A percentile compares a stretch with the other conserved stretches of the same genome.
These are phyloP conservation scores for Cyphellophora europaea DNA, from an alignment of 2,329 filamentous ascomycete genomes.

Conservation along the genomic window DNA sequence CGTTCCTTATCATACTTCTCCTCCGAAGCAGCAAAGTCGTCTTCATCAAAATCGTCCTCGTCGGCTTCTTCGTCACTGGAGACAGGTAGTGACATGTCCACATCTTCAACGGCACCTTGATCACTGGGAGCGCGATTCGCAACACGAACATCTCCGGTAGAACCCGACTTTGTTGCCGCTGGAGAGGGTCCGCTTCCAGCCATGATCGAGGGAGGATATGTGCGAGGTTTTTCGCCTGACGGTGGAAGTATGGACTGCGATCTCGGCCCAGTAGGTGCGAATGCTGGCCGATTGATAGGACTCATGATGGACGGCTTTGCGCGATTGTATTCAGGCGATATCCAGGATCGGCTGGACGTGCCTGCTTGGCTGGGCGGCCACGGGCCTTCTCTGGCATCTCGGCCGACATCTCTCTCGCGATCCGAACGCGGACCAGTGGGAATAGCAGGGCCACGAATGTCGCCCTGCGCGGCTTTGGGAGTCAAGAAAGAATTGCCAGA, in stretches of 20 bases:
- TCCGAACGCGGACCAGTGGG: no score
- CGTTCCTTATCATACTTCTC: slow-evolving; percentile 36
- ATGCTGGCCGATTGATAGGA: slow-evolving; percentile 7
- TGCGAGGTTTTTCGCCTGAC: slow-evolving; percentile 8
- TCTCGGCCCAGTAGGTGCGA: slow-evolving; percentile 11
- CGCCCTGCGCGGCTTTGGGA: no score
- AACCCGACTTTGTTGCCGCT: background rate
- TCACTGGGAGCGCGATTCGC: background rate
- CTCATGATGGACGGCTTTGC: slow-evolving; percentile 17
- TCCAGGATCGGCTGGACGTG: slow-evolving; percentile 10
- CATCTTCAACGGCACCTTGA: slow-evolving; percentile 4
- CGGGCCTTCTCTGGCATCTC: background rate
- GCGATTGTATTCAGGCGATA: slow-evolving; percentile 12
- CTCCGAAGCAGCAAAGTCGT: slow-evolving; percentile 37
- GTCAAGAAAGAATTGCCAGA: background rate
- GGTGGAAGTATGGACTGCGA: slow-evolving; percentile 7
- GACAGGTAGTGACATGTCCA: slow-evolving; percentile 17
- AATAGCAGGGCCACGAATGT: no score
- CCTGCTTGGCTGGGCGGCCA: slow-evolving; percentile 1
- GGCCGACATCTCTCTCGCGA: no score
- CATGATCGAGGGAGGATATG: slow-evolving; percentile 2
- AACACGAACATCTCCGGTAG: background rate
- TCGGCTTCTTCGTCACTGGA: slow-evolving; percentile 34
- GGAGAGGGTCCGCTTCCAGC: background rate
- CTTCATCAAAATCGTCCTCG: slow-evolving; percentile 32